Evolutionary conservation across 257 asterid species (phyloP).

Genomic region (Plantago ovata): DNA sequence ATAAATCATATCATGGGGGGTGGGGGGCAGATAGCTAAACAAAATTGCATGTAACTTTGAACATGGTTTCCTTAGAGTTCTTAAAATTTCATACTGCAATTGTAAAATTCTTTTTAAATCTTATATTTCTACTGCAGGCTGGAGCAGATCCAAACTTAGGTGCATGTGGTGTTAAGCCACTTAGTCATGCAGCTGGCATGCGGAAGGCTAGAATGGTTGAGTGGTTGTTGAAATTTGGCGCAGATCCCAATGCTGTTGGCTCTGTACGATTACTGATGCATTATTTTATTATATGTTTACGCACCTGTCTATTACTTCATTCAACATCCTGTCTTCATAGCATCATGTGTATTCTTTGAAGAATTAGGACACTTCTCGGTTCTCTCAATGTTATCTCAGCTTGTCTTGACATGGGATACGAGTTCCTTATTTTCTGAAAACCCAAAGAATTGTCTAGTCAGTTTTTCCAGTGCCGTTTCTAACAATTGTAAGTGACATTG

Average conservation of each 20-base stretch:
- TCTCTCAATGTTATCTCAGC: no score
- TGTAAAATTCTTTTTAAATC: neutral
- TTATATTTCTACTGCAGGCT: slow-evolving; percentile 10
- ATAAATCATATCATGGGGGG: neutral
- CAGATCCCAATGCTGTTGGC: slow-evolving; percentile 16
- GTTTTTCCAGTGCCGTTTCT: no score
- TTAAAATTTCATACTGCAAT: neutral
- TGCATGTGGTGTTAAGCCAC: slow-evolving; percentile 8
- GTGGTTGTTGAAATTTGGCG: slow-evolving; percentile 16
- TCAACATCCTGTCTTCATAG: neutral
- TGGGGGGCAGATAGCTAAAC: neutral
- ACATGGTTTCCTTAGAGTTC: neutral
- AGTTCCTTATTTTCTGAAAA: no score
- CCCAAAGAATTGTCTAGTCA: no score
- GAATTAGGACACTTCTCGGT: no score
- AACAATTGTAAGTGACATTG: no score
- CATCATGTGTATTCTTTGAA: neutral
- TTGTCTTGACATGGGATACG: no score
- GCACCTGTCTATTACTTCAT: neutral
- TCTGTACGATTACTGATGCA: slow-evolving; percentile 1
- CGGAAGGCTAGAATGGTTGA: slow-evolving; percentile 1
- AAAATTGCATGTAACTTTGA: no score
- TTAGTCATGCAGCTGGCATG: neutral
- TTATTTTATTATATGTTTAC: neutral
- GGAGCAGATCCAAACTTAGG: slow-evolving; percentile 20